Evolutionary conservation across 352 stramenopile genomes (phyloP), one percentile per base, ranked within the genome.

Genomic region (Thalassiosira delicatula): DNA sequence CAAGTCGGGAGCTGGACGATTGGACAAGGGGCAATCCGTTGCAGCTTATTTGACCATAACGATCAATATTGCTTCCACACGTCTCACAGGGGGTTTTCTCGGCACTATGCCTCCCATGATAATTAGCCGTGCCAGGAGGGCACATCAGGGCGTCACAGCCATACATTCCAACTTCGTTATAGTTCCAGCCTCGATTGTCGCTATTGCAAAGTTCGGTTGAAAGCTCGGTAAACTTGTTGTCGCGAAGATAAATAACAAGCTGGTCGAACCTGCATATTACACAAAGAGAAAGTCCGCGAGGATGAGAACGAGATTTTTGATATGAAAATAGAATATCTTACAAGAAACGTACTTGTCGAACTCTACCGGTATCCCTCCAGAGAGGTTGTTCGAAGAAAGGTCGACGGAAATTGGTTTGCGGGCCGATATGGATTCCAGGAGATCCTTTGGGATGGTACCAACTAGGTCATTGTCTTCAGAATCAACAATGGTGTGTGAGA

Each of bases 121-220:
- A 86, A 69, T 86, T 89, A 0, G 77, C 77, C 23, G 78, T 90
- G n/a, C 83, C 80, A 54, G 68, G 65, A 21, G 88, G 88, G 79
- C 90, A 94, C 42, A 93, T 79, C 27, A 94, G 84, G 29, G 76
- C 90, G 76, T 93, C 74, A 69, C 90, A 94, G 0, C 80, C 77
- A 77, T 85, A 94, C 0, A 70, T 54, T 71, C 70, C 68, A 27
- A 94, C 85, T 74, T 92, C 87, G n/a, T 85, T 67, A 19, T 84
- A 61, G 68, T 93, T 93, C 88, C 88, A 94, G 12, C 69, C 69
- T 60, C 63, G 19, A 35, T 88, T 88, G 62, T 82, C 73, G 3
- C 21, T 17, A 59, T 88, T 71, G 63, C 79, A 90, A n/a, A 88
- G 70, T 12, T 12, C 70, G 19, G 23, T 2, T 17, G 61, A 37